Conservation (phyloP, 352 stramenopile genomes). For the Phytophthora podocarpi region DNA sequence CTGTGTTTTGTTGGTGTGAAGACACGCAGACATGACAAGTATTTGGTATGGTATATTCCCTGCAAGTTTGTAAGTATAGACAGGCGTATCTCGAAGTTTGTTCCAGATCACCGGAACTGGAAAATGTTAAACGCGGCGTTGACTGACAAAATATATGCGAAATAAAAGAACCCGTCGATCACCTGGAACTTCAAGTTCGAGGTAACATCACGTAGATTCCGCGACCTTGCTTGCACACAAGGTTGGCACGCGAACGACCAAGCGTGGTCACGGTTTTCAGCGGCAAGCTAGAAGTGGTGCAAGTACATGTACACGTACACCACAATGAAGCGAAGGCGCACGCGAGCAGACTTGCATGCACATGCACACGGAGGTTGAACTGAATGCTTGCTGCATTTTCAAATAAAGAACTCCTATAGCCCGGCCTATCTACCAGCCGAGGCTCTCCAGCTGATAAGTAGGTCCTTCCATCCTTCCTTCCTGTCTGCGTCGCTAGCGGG, state of each 20-base stretch:
- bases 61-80: background rate
- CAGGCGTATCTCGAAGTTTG: constrained; percentile 5
- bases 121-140: constrained; percentile 20
- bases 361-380: constrained; percentile 4
- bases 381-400: constrained; percentile 38
- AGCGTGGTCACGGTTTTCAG: too few species aligned
- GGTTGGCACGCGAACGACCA: too few species aligned
- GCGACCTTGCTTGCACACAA: constrained; percentile 8
- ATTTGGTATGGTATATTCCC: too few species aligned
- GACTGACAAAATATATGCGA: constrained; percentile 7
- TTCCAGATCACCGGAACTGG: constrained; percentile 19
- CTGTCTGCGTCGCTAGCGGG: constrained; percentile 11
- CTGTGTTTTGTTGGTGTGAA: too few species aligned
- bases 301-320: too few species aligned
- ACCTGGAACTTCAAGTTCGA: constrained; percentile 21
- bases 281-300: too few species aligned
- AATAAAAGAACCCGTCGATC: background rate
- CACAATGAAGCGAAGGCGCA: too few species aligned
- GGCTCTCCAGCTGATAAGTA: constrained; percentile 23
- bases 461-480: constrained; percentile 10
- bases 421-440: constrained; percentile 31
- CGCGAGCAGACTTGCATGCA: too few species aligned
- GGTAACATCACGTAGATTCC: background rate
- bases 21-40: too few species aligned
- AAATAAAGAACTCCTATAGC: constrained; percentile 43